A percentile compares a stretch with the other conserved stretches of the same genome.
Conservation (phyloP, 495 filamentous ascomycete genomes). For the Daldinia childiae region DNA sequence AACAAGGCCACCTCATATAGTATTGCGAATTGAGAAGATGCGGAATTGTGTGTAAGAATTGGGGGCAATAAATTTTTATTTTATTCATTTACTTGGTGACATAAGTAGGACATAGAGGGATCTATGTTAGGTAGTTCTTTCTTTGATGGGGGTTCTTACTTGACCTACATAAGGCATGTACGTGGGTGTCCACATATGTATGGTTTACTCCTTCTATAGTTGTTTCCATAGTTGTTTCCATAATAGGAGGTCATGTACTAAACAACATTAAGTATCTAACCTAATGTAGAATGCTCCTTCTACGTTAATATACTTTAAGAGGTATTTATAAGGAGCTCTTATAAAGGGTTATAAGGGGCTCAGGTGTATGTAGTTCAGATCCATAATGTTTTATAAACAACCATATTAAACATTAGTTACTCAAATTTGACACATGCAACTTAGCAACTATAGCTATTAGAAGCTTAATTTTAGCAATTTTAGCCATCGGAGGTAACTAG, state of each 20-base stretch:
- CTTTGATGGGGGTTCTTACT: not conserved
- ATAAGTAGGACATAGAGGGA: too few relatives aligned
- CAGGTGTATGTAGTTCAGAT: not conserved
- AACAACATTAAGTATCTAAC: too few relatives aligned
- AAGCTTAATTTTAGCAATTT: not conserved
- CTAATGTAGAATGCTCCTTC: too few relatives aligned
- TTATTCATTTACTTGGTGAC: too few relatives aligned
- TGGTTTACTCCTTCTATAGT: constrained; percentile 9
- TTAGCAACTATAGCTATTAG: constrained; percentile 1
- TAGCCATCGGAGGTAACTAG: constrained; percentile 1
- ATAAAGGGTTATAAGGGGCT: not conserved
- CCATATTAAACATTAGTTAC: not conserved
- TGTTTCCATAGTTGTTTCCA: not conserved
- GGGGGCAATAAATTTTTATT: not conserved
- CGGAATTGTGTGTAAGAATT: not conserved
- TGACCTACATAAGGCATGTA: not conserved
- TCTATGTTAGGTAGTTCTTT: not conserved
- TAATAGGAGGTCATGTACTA: not conserved
- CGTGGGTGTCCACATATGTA: not conserved
- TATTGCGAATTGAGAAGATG: not conserved
- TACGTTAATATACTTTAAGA: too few relatives aligned
- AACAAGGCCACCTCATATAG: not conserved
- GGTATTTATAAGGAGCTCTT: not conserved
- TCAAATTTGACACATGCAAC: not conserved
- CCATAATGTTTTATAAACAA: not conserved